A percentile compares a stretch with the other conserved stretches of the same genome.
Evolutionary conservation across 306 rosid genomes (phyloP).

Genomic region (Alnus rubra): DNA sequence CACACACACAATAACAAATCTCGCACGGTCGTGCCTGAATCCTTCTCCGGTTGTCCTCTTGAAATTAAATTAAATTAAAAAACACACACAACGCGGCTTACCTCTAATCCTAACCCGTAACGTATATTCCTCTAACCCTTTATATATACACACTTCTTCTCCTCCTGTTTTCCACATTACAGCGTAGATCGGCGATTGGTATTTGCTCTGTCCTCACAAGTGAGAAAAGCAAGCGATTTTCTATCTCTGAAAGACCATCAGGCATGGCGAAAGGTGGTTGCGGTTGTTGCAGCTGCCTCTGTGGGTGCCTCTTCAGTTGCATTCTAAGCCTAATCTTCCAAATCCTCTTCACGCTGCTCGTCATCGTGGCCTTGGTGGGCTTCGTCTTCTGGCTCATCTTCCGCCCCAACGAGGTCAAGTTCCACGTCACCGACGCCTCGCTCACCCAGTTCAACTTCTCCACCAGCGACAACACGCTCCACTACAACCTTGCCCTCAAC

Average conservation of each 20-base stretch:
- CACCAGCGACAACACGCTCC: slow-evolving; percentile 11
- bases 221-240: background rate
- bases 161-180: no score
- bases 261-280: background rate
- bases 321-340: slow-evolving; percentile 22
- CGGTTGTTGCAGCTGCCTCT: slow-evolving; percentile 5
- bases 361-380: slow-evolving; percentile 13
- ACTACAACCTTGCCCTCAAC: slow-evolving; percentile 31
- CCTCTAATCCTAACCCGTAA: no score
- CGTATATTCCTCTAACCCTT: no score
- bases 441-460: slow-evolving; percentile 32
- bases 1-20: no score
- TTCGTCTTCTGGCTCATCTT: slow-evolving; percentile 33
- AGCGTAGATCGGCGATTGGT: no score
- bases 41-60: no score
- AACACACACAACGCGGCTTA: no score
- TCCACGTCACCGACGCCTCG: slow-evolving; percentile 30
- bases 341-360: slow-evolving; percentile 15
- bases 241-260: background rate
- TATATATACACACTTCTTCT: no score
- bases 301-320: slow-evolving; percentile 28
- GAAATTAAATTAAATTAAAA: no score
- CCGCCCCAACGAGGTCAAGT: slow-evolving; percentile 25
- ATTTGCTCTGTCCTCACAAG: background rate
- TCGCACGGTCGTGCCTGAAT: no score